Evolutionary conservation across 192 early-diverging fungal genomes (phyloP), one percentile per base, ranked within the genome.

Genomic region (Umbelopsis isabellina): DNA sequence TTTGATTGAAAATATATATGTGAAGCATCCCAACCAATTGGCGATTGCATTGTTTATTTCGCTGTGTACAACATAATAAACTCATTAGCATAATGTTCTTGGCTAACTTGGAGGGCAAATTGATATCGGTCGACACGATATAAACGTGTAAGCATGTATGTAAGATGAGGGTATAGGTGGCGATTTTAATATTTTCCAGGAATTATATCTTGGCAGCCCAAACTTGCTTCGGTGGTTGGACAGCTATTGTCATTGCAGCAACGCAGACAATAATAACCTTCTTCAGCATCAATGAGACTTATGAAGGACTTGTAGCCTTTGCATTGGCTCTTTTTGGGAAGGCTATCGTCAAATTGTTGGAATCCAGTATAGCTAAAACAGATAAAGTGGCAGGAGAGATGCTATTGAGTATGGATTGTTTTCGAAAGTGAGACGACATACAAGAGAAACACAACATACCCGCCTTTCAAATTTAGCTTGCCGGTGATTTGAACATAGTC

Each of bases 401-500:
- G 5, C 18, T 49, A 4, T 49, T 49, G 2, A 49, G 37, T 41
- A 6, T 41, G 37, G 5, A 4, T 41, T 10, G n/a, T 41, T 41
- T 6, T 41, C 2, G 37, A 5, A 0, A 41, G 10, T 41, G 37
- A 41, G 7, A 41, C 7, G 10, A 5, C 5, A 41, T 1, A 41
- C 7, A 41, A 41, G 37, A 6, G 6, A 4, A 2, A 9, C 10
- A 41, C 5, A 41, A 10, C 51, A 9, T 53, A 53, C 51, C 51
- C 23, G 18, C 23, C 51, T 23, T n/a, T 23, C 4, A 53, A 18
- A 4, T n/a, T 23, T 4, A 53, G 51, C 23, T 53, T 53, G 5
- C 51, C 51, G 51, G 51, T 53, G 1, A 53, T 23, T 23, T 53
- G 51, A 20, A 53, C 51, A 53, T 53, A 53, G 21, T 53, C 21